These are phyloP conservation scores for Carpinus fangiana DNA, from an alignment of 306 rosid species.

Conservation along the genomic window DNA sequence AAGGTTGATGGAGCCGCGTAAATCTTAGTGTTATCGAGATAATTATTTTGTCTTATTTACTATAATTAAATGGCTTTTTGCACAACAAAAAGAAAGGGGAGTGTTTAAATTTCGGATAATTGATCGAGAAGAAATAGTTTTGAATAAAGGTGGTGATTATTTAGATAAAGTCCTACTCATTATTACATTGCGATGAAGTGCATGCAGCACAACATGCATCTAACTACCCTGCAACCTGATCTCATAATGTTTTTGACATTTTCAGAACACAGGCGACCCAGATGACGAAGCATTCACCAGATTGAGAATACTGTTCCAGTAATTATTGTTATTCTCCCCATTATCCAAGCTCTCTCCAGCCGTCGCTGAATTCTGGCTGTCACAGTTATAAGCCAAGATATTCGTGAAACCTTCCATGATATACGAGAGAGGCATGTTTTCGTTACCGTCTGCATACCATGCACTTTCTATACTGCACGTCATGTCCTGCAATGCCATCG, in stretches of 20 bases:
- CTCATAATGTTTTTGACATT: not conserved
- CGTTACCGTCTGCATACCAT: conserved; percentile 29
- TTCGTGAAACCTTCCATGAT: conserved; percentile 21
- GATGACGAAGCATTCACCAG: conserved; percentile 47
- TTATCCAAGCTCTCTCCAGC: conserved; percentile 13
- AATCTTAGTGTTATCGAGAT: too few species aligned
- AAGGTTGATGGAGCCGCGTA: too few species aligned
- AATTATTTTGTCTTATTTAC: too few species aligned
- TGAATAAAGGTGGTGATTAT: not conserved
- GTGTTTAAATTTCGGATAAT: not conserved
- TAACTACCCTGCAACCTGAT: not conserved
- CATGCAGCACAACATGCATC: not conserved
- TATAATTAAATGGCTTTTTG: too few species aligned
- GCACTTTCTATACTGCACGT: not conserved
- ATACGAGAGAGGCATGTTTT: conserved; percentile 16
- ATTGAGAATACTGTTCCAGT: conserved; percentile 41
- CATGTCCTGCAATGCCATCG: conserved; percentile 24
- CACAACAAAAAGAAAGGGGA: not conserved
- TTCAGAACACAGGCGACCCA: conserved; percentile 44
- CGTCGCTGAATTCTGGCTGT: not conserved
- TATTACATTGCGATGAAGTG: not conserved
- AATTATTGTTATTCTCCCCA: conserved; percentile 35
- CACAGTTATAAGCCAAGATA: not conserved
- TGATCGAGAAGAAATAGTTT: too few species aligned
- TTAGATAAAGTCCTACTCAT: not conserved